Base-by-base conservation (phyloP, 257 asterid species). In the Capsicum pubescens region DNA sequence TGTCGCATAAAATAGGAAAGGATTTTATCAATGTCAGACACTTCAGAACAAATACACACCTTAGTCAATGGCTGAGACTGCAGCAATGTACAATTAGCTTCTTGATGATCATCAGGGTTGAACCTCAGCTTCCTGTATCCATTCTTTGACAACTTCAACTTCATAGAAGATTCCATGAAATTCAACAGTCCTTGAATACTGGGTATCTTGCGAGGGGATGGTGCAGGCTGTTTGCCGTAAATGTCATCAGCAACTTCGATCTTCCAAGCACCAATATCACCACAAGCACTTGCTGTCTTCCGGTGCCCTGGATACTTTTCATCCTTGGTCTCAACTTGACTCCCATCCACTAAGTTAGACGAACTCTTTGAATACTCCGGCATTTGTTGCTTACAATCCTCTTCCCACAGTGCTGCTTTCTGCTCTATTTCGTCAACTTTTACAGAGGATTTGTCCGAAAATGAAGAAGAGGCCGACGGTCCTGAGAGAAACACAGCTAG, bases 281-380 rank as follows among this genome's bases (percentile, higher is more conserved):
- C 98, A 90, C 91, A 85, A 15, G 97, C 99, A 92, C 98, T 95
- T 83, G 97, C 98, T 7, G 97, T 87, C 90, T 98, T 95, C 59
- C 98, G 93, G 83, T 93, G 98, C n/a, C 97, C 97, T 8, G 90
- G 80, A 52, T 81, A 69, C 90, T 87, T 91, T 76, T 89, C 97
- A 66, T 86, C 93, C 84, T 83, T 87, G 86, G 82, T 87, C 84
- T 91, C 96, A 79, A 82, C 88, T 81, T 83, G 89, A 83, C 82
- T 84, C 89, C 88, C 86, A 13, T 88, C 97, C 44, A 89, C 90
- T 84, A 92, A 89, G 86, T 91, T 86, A 81, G 92, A 87, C 5
- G 93, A 90, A 85, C 94, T 92, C 87, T 88, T 85, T 10, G 93
- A 89, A 87, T 87, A 84, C 76, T 87, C 91, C 15, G 72, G 87